Conservation (phyloP, 2,329 filamentous ascomycete species). For the Cordyceps tenuipes region DNA sequence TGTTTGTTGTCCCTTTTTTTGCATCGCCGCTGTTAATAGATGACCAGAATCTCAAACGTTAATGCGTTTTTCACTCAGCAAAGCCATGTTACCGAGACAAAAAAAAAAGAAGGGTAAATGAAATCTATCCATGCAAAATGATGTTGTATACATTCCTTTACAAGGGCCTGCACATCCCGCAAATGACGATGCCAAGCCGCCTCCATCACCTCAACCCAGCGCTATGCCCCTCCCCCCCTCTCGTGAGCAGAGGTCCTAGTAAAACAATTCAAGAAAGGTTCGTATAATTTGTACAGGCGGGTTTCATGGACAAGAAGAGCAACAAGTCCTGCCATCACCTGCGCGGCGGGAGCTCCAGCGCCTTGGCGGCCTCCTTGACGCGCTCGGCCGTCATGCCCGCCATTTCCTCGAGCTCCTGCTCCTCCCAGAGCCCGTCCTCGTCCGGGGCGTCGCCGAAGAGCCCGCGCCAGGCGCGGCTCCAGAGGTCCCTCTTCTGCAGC, state of each 20-base stretch:
- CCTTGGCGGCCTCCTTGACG: conserved; percentile 15
- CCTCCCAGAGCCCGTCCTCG: conserved; percentile 50
- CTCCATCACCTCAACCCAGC: not conserved
- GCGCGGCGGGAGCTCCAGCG: not conserved
- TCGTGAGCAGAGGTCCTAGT: conserved; percentile 18
- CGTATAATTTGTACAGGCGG: conserved; percentile 7
- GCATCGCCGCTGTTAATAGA: not conserved
- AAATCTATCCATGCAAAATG: conserved; percentile 7
- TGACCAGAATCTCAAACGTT: not conserved
- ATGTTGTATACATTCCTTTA: conserved; percentile 2
- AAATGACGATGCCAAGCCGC: not conserved
- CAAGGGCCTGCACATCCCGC: not conserved
- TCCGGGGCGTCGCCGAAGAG: conserved; percentile 53
- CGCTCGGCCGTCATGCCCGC: conserved; percentile 26
- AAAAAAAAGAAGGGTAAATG: not conserved
- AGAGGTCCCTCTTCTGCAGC: conserved; percentile 87
- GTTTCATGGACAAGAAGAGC: not conserved
- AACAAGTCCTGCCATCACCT: not conserved
- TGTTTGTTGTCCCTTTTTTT: not conserved
- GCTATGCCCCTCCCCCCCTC: not conserved
- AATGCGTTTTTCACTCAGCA: not conserved
- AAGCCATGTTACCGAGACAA: not conserved
- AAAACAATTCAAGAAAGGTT: conserved; percentile 8
- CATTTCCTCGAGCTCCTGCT: conserved; percentile 43
- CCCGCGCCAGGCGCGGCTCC: conserved; percentile 70